Conservation (phyloP, 2,329 filamentous ascomycete genomes). For the Torrubiellomyces zombiae region DNA sequence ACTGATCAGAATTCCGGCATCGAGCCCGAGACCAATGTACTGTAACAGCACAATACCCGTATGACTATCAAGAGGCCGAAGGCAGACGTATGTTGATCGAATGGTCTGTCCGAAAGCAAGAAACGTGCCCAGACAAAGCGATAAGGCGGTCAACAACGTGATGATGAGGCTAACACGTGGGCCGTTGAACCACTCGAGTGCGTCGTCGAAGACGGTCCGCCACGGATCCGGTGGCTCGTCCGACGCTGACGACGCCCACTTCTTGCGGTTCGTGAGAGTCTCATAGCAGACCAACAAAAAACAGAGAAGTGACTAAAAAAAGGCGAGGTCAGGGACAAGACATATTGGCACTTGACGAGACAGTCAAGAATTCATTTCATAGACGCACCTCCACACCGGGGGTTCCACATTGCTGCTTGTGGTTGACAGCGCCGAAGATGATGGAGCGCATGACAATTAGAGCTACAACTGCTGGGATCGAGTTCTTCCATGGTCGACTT, state of each 20-base stretch:
- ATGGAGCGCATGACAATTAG: constrained; percentile 31
- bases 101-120: constrained; percentile 19
- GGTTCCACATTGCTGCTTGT: constrained; percentile 31
- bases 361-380: constrained; percentile 1
- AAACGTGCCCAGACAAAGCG: constrained; percentile 27
- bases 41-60: constrained; percentile 23
- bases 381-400: constrained; percentile 29
- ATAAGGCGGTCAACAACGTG: constrained; percentile 17
- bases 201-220: constrained; percentile 29
- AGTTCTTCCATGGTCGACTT: constrained; percentile 28
- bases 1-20: constrained; percentile 28
- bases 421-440: constrained; percentile 26
- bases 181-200: constrained; percentile 27
- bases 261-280: constrained; percentile 19
- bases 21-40: constrained; percentile 25
- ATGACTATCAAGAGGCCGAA: constrained; percentile 22
- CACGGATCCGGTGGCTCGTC: constrained; percentile 28
- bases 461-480: constrained; percentile 24
- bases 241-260: constrained; percentile 13
- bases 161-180: constrained; percentile 20
- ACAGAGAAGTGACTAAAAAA: constrained; percentile 27
- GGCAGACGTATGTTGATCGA: constrained; percentile 36
- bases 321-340: constrained; percentile 1
- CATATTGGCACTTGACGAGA: no score
- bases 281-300: constrained; percentile 27